Conservation (phyloP, 2,329 filamentous ascomycete species). For the Lachnum nothofagi region DNA sequence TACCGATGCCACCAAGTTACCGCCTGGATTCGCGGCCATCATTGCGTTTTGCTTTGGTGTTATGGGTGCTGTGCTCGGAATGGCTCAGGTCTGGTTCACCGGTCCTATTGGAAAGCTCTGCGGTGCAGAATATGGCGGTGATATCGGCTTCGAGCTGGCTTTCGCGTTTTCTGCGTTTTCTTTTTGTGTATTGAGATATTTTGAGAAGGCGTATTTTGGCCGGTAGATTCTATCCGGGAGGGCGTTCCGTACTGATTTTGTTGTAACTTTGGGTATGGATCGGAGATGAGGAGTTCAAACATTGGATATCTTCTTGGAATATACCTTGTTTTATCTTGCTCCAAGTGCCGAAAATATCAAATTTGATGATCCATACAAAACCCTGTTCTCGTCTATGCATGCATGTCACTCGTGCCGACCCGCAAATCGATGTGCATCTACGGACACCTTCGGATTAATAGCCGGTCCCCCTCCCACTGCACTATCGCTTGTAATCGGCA, state of each 20-base stretch:
- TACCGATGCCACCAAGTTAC: constrained; percentile 52
- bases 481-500: too few species aligned
- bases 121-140: constrained; percentile 40
- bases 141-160: constrained; percentile 61
- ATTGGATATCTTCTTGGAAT: background rate
- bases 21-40: constrained; percentile 58
- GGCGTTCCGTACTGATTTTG: background rate
- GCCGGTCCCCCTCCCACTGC: too few species aligned
- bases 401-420: too few species aligned
- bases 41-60: constrained; percentile 60
- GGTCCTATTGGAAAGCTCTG: constrained; percentile 56
- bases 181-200: constrained; percentile 43
- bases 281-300: too few species aligned
- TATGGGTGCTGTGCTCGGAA: constrained; percentile 61
- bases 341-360: too few species aligned
- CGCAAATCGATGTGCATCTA: too few species aligned
- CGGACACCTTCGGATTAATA: too few species aligned
- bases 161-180: constrained; percentile 53
- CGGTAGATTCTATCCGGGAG: constrained; percentile 27
- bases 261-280: too few species aligned
- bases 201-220: constrained; percentile 39
- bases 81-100: constrained; percentile 65
- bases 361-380: too few species aligned
- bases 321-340: background rate
- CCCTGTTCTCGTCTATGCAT: too few species aligned